phyloP scores from a whole-genome alignment of 805 yeast genomes.

The Tetrapisispora namnaoensis region DNA sequence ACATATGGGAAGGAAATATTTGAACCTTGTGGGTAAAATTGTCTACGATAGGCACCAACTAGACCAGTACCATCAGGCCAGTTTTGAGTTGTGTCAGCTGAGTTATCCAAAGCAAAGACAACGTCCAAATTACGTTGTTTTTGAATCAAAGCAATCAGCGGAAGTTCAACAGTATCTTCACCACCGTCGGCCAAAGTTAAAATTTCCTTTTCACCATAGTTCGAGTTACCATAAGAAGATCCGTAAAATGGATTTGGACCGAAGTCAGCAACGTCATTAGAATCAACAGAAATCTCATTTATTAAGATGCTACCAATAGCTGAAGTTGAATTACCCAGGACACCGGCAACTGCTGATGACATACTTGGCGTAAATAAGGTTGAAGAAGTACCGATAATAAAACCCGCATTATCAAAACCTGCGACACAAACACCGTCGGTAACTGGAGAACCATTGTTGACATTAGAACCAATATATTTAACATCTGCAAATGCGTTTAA shows the following conservation, averaged over 20 bases:
- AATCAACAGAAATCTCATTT: conserved; percentile 27
- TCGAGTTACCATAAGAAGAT: conserved; percentile 29
- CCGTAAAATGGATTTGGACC: conserved; percentile 63
- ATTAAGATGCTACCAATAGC: not conserved
- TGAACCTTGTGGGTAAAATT: conserved; percentile 41
- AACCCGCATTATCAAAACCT: conserved; percentile 79
- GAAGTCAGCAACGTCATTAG: conserved; percentile 60
- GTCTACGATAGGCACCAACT: conserved; percentile 47
- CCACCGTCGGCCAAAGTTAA: conserved; percentile 65
- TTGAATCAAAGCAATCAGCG: conserved; percentile 51
- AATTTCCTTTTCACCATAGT: conserved; percentile 15
- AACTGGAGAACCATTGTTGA: conserved; percentile 48
- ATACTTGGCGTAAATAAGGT: conserved; percentile 63
- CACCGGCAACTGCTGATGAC: conserved; percentile 31
- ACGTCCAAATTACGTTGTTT: conserved; percentile 52
- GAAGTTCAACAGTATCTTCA: conserved; percentile 56
- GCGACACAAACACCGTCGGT: conserved; percentile 43
- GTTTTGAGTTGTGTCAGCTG: conserved; percentile 47
- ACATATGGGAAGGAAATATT: conserved; percentile 72
- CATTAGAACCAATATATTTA: conserved; percentile 60
- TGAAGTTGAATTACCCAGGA: not conserved
- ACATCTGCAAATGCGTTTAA: conserved; percentile 55
- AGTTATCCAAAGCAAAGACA: conserved; percentile 55
- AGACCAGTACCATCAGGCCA: conserved; percentile 68
- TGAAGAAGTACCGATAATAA: conserved; percentile 74